These are phyloP conservation scores for Metschnikowia vanudenii DNA, from an alignment of 805 yeast species.

Conservation along the genomic window DNA sequence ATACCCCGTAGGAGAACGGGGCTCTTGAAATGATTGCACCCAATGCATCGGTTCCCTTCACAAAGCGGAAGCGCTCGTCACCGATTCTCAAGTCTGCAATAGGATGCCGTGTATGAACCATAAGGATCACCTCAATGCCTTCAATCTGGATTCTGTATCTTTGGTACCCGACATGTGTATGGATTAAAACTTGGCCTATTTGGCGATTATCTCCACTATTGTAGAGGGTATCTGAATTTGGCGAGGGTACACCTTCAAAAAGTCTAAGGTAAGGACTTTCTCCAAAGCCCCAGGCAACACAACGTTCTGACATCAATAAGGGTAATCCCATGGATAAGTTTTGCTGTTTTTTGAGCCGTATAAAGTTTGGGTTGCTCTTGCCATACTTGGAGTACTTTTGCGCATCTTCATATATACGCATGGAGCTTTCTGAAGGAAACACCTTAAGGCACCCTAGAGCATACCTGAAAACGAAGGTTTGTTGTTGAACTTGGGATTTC, in stretches of 20 bases:
- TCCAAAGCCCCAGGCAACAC: slow-evolving; percentile 7
- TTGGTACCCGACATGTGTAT: slow-evolving; percentile 8
- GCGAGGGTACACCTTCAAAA: slow-evolving; percentile 12
- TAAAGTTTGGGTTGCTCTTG: slow-evolving; percentile 5
- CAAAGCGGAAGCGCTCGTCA: slow-evolving; percentile 11
- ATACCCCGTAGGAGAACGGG: slow-evolving; percentile 12
- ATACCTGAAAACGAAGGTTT: too few relatives aligned
- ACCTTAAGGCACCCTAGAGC: slow-evolving; percentile 10
- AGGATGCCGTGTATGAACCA: slow-evolving; percentile 11
- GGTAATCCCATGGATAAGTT: slow-evolving; percentile 12
- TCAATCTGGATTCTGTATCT: slow-evolving; percentile 12
- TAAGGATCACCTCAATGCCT: slow-evolving; percentile 7
- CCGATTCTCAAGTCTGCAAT: slow-evolving; percentile 11
- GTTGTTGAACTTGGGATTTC: too few relatives aligned
- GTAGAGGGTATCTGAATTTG: slow-evolving; percentile 13
- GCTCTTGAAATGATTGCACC: slow-evolving; percentile 1
- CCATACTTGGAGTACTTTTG: slow-evolving; percentile 3
- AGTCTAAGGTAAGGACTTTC: slow-evolving; percentile 7
- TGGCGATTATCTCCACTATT: slow-evolving; percentile 11
- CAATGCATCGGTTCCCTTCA: slow-evolving; percentile 5
- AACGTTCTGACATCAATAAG: slow-evolving; percentile 10
- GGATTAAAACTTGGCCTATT: slow-evolving; percentile 7
- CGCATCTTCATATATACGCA: slow-evolving; percentile 10
- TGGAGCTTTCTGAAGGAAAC: slow-evolving; percentile 11
- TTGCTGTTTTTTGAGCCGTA: slow-evolving; percentile 11